Base-by-base conservation (phyloP, 23 red algal genomes). In the Chondrus crispus region DNA sequence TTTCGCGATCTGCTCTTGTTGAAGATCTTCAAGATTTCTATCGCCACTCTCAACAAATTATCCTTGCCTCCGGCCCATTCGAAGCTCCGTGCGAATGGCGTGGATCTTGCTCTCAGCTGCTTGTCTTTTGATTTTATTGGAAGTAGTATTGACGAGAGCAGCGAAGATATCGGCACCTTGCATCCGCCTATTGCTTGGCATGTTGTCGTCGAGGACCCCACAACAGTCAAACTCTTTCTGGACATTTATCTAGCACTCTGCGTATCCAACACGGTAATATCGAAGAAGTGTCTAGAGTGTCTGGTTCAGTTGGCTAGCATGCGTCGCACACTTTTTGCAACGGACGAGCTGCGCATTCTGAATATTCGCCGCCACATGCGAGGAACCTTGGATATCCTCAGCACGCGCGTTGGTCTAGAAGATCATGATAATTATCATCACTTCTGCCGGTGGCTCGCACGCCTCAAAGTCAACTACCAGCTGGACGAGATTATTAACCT, bases 401-500 rank as follows among this genome's bases (percentile, higher is more conserved):
- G 64, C 40, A 80, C 53, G 39, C 88, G 83, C 5, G 57, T 57
- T 33, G 94, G 94, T 30, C 72, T 96, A 48, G 87, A 96, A 32
- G 81, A 96, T 20, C 94, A 92, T 69, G 70, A 92, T 36, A 96
- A 92, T 58, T 96, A 96, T 66, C 94, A 96, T 51, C 94, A 92
- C 37, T 96, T 96, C 80, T 96, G 94, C 74, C 88, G 94, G 41
- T 96, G 94, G 94, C 89, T 96, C 53, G 81, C 94, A 46, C 88
- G 94, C 5, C 82, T 96, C 38, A 96, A 96, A 62, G 94, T 90
- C 42, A 96, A 96, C 88, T 93, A 96, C 80, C 88, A 96, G 50
- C 88, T 96, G 44, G 88, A 89, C 50, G 94, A 96, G 71, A 86
- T 96, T 41, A 62, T 91, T 2, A 78, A 69, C 50, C 45, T 90